A percentile compares a stretch with the other conserved stretches of the same genome.
phyloP scores from a whole-genome alignment of 2,329 filamentous ascomycete species.

The Colletotrichum incanum region DNA sequence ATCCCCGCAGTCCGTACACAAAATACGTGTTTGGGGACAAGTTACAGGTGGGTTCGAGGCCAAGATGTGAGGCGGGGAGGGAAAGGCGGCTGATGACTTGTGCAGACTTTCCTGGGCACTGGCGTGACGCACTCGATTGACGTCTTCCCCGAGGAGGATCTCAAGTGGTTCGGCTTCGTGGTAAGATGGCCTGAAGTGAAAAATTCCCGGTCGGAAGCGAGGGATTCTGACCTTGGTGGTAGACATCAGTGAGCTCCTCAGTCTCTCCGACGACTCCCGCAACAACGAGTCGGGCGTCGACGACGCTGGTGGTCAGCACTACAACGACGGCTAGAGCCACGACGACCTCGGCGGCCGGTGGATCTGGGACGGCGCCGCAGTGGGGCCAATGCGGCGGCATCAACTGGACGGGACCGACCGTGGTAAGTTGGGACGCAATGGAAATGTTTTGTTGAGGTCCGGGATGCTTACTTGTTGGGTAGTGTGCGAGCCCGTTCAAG shows the following conservation, averaged over 20 bases:
- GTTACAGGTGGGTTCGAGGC: slow-evolving; percentile 43
- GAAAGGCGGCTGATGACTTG: neutral
- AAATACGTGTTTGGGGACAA: slow-evolving; percentile 57
- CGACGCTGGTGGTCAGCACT: slow-evolving; percentile 22
- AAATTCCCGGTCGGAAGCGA: too few species aligned
- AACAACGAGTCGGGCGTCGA: slow-evolving; percentile 25
- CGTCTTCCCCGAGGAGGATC: slow-evolving; percentile 41
- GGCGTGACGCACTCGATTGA: slow-evolving; percentile 42
- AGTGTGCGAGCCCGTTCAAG: slow-evolving; percentile 33
- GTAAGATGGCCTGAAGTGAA: neutral
- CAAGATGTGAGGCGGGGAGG: neutral
- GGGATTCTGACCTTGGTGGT: neutral
- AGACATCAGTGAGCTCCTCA: slow-evolving; percentile 38
- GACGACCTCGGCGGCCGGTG: slow-evolving; percentile 30
- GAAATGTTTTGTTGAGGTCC: neutral
- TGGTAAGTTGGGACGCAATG: slow-evolving; percentile 4
- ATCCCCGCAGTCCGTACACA: slow-evolving; percentile 56
- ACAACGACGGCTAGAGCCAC: neutral
- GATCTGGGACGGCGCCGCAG: slow-evolving; percentile 29
- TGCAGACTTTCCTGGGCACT: slow-evolving; percentile 37
- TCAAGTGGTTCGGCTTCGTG: slow-evolving; percentile 42
- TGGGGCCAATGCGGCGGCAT: slow-evolving; percentile 41
- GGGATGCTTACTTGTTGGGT: slow-evolving; percentile 8
- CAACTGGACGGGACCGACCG: slow-evolving; percentile 26
- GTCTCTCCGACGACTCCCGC: neutral